Percentiles rank a stretch among this genome's conserved stretches.
phyloP scores from a whole-genome alignment of 2,329 filamentous ascomycete species.

The Beauveria pseudobassiana region DNA sequence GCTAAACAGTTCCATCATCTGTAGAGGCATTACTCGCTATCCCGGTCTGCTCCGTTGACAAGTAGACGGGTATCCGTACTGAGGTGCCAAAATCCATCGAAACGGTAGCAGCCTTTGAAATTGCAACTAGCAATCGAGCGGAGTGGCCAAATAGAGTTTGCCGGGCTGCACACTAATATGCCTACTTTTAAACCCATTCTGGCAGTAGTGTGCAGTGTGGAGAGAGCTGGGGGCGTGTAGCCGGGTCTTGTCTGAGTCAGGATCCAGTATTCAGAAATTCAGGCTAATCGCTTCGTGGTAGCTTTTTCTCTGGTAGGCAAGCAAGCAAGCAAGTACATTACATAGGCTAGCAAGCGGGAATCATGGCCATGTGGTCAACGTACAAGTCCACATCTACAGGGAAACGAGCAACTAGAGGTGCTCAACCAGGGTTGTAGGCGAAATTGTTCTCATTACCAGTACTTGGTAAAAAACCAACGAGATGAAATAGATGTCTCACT shows the following conservation, averaged over 20 bases:
- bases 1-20: not conserved
- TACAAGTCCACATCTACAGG: not conserved
- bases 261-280: not conserved
- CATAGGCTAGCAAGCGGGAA: too few relatives aligned
- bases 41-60: not conserved
- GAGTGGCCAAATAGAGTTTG: slow-evolving; percentile 4
- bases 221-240: not conserved
- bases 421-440: not conserved
- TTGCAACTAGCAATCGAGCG: not conserved
- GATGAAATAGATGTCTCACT: too few relatives aligned
- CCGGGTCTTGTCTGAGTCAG: not conserved
- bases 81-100: not conserved
- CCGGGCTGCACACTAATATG: not conserved
- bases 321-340: not conserved
- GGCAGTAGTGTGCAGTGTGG: not conserved
- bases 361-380: not conserved
- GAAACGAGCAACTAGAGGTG: not conserved
- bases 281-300: slow-evolving; percentile 6
- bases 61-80: too few relatives aligned
- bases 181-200: not conserved
- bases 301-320: not conserved
- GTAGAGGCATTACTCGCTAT: not conserved
- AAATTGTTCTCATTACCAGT: not conserved
- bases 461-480: too few relatives aligned
- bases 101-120: not conserved